A percentile compares a stretch with the other conserved stretches of the same genome.
These are phyloP conservation scores for Babesia ovata DNA, from an alignment of 169 alveolate species.

Conservation along the genomic window DNA sequence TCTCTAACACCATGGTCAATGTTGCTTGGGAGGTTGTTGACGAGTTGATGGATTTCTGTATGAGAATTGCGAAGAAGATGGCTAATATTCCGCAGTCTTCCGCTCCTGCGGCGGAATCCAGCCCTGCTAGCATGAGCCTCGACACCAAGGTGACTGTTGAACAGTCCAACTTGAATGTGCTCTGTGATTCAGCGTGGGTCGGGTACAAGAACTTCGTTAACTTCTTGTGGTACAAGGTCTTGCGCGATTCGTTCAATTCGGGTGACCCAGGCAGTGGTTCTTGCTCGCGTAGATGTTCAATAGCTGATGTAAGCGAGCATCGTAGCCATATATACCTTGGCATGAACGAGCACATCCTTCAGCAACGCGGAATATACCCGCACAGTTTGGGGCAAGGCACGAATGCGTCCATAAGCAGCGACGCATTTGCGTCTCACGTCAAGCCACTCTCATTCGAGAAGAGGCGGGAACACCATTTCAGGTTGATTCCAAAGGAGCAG, in stretches of 20 bases:
- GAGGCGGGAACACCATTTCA: slow-evolving; percentile 19
- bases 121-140: background rate
- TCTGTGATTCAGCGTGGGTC: slow-evolving; percentile 66
- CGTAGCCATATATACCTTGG: background rate
- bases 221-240: slow-evolving; percentile 53
- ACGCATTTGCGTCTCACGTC: background rate
- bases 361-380: slow-evolving; percentile 7
- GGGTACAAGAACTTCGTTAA: slow-evolving; percentile 61
- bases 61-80: background rate
- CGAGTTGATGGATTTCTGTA: slow-evolving; percentile 5
- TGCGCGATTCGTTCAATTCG: slow-evolving; percentile 27
- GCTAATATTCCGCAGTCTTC: background rate
- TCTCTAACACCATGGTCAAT: slow-evolving; percentile 40
- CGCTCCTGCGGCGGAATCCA: background rate
- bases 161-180: slow-evolving; percentile 31
- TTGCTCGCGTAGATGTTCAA: slow-evolving; percentile 17
- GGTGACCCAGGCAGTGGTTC: slow-evolving; percentile 16
- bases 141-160: slow-evolving; percentile 43
- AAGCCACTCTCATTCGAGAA: slow-evolving; percentile 5
- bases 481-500: background rate
- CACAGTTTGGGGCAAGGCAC: background rate
- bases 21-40: slow-evolving; percentile 63
- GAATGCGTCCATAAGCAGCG: background rate
- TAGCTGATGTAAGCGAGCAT: slow-evolving; percentile 20
- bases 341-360: background rate